Evolutionary conservation across 164 flowering plant genomes (phyloP).

Genomic region (Platanus orientalis): DNA sequence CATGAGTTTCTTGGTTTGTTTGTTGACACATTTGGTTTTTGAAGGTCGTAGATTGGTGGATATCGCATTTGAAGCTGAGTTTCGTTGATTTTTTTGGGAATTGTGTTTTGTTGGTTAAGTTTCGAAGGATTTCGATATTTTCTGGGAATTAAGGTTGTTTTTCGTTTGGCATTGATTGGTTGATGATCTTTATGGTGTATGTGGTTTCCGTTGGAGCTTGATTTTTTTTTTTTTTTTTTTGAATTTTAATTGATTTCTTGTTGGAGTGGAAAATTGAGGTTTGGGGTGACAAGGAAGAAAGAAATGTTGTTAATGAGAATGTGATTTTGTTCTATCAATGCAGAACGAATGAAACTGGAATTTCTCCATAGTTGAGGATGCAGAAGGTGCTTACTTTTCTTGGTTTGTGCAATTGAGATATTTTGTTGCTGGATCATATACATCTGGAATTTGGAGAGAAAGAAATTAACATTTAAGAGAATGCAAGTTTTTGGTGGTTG

Average conservation of each 20-base stretch:
- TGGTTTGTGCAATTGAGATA: not conserved
- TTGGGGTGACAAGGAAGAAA: not conserved
- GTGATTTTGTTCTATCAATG: not conserved
- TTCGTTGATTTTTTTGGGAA: not conserved
- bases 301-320: not conserved
- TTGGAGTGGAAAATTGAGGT: not conserved
- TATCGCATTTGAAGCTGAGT: not conserved
- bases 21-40: not conserved
- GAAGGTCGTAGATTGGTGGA: not conserved
- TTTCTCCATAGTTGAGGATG: not conserved
- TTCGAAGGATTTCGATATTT: not conserved
- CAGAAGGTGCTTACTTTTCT: not conserved
- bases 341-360: not conserved
- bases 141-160: not conserved
- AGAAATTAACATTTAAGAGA: not conserved
- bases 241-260: not conserved
- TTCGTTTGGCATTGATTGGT: not conserved
- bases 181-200: not conserved
- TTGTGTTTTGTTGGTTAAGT: not conserved
- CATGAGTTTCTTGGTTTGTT: not conserved
- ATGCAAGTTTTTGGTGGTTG: slow-evolving; percentile 3
- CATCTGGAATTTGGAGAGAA: not conserved
- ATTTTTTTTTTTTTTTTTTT: not conserved
- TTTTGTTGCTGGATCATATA: not conserved
- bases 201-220: not conserved